Conservation (phyloP, 2,329 filamentous ascomycete genomes). For the Phoma sp. region DNA sequence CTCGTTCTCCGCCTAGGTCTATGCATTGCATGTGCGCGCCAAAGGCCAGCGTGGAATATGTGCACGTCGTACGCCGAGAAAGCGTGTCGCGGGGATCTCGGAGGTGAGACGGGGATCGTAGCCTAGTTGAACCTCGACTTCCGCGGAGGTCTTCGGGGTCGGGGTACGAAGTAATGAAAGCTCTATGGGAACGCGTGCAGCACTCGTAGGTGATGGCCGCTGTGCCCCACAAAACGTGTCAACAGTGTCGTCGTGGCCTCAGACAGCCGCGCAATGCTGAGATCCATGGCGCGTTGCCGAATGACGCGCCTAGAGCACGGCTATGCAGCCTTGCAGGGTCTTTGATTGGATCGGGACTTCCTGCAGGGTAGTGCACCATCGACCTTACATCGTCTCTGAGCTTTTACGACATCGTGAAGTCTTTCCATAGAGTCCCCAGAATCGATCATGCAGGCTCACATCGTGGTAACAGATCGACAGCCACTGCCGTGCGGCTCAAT, state of each 20-base stretch:
- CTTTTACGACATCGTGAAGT: neutral
- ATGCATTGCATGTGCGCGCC: slow-evolving; percentile 40
- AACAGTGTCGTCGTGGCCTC: slow-evolving; percentile 26
- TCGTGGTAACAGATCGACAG: slow-evolving; percentile 8
- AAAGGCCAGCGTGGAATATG: slow-evolving; percentile 36
- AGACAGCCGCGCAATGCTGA: slow-evolving; percentile 21
- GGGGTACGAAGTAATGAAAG: no score
- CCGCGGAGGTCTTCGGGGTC: neutral
- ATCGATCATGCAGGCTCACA: neutral
- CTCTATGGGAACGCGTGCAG: neutral
- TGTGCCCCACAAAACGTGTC: neutral
- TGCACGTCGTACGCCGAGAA: slow-evolving; percentile 30
- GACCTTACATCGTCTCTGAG: neutral
- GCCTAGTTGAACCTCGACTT: neutral
- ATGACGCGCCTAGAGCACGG: slow-evolving; percentile 1
- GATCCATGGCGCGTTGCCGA: slow-evolving; percentile 18
- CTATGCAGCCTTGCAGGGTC: slow-evolving; percentile 17
- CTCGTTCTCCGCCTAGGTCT: slow-evolving; percentile 34
- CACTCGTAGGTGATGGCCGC: neutral
- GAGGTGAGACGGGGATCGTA: slow-evolving; percentile 17
- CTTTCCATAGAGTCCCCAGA: neutral
- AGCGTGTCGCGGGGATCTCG: slow-evolving; percentile 29
- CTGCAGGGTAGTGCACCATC: neutral
- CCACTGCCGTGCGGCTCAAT: neutral
- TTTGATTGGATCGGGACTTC: slow-evolving; percentile 5